Evolutionary conservation across 208 protist genomes (phyloP), one percentile per base, ranked within the genome.

Genomic region (Acanthamoeba culbertsoni): DNA sequence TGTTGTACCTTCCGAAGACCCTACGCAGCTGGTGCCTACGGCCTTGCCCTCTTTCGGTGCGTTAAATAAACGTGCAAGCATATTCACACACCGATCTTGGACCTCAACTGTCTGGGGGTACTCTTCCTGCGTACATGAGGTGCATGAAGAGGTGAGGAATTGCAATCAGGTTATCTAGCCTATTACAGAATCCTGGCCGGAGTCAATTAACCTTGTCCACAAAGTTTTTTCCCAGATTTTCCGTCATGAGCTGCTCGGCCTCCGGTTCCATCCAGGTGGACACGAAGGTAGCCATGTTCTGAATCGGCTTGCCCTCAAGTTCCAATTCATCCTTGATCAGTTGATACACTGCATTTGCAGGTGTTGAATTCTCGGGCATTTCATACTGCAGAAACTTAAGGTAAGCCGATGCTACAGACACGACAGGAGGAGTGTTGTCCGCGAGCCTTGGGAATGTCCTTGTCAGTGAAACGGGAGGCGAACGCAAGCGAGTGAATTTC

Each of bases 51-150:
- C 48, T 48, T 86, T 79, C 31, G 94, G 94, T 16, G 77, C 53
- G 55, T 95, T 91, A 51, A 40, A 95, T 14, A 95, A 55, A 35
- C 77, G 40, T 0, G 92, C 94, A 23, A 95, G 35, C 46, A 95
- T 95, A 86, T 95, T 88, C 35, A 95, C 91, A 57, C 82, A 91
- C 55, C 93, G 59, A 20, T 88, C 89, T 40, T 95, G 91, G 5
- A 94, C 42, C 31, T 93, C 63, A 2, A 94, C 86, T 18, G 86
- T 94, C n/a, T 92, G 79, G 5, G 94, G 93, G 37, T 95, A 95
- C 8, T 94, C 82, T 31, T 84, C 89, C 73, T 73, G 35, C 63
- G 40, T 23, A 8, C 8, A 18, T 55, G 48, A 18, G 48, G 48
- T 8, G 48, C 18, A 18, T 8, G 48, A 18, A 18, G 48, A 18